These are phyloP conservation scores for Aspergillus quadrilineatus DNA, from an alignment of 2,329 filamentous ascomycete genomes.

Conservation along the genomic window DNA sequence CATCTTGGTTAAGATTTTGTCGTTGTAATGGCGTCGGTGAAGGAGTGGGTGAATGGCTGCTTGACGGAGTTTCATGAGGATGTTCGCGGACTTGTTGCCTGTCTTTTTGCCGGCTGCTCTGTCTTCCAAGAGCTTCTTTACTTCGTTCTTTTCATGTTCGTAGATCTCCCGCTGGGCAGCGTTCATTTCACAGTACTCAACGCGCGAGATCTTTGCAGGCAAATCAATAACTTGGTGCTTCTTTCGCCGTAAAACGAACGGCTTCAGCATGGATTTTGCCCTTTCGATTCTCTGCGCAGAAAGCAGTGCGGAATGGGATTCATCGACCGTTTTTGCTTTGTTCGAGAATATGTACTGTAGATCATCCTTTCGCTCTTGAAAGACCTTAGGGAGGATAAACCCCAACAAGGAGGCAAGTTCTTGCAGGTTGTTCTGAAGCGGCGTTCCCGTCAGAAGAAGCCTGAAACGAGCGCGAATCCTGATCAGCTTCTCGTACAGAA, in stretches of 20 bases:
- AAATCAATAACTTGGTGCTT: slow-evolving; percentile 91
- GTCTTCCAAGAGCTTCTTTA: slow-evolving; percentile 60
- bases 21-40: slow-evolving; percentile 76
- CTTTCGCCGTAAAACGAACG: slow-evolving; percentile 89
- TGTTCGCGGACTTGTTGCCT: slow-evolving; percentile 59
- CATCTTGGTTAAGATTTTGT: slow-evolving; percentile 74
- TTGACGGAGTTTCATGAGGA: slow-evolving; percentile 88
- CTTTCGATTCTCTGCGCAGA: slow-evolving; percentile 83
- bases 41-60: slow-evolving; percentile 89
- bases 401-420: slow-evolving; percentile 86
- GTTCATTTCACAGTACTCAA: slow-evolving; percentile 80
- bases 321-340: slow-evolving; percentile 77
- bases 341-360: slow-evolving; percentile 88
- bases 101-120: slow-evolving; percentile 57
- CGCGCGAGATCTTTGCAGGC: slow-evolving; percentile 72
- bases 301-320: slow-evolving; percentile 72
- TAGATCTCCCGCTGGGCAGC: slow-evolving; percentile 72
- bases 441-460: slow-evolving; percentile 84
- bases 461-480: slow-evolving; percentile 78
- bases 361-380: slow-evolving; percentile 72
- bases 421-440: slow-evolving; percentile 92
- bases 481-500: slow-evolving; percentile 75
- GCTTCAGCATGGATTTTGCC: slow-evolving; percentile 87
- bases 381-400: slow-evolving; percentile 89
- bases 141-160: slow-evolving; percentile 63